Evolutionary conservation across 2,329 filamentous ascomycete genomes (phyloP).

Genomic region (Cercospora zeina): DNA sequence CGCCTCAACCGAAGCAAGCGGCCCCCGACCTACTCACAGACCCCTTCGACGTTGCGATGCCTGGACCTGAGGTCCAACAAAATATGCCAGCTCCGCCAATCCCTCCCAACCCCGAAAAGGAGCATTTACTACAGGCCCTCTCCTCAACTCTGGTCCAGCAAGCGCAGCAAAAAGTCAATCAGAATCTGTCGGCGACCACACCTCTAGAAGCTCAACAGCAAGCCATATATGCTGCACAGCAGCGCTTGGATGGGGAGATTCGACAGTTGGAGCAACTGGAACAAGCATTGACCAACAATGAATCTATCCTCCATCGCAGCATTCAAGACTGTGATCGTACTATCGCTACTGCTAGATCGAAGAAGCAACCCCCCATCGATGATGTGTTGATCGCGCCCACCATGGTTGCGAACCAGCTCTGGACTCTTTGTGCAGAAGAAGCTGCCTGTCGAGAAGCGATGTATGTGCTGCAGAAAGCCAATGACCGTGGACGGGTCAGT

Average conservation of each 20-base stretch:
- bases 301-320: constrained; percentile 72
- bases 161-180: constrained; percentile 66
- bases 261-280: constrained; percentile 70
- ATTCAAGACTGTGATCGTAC: constrained; percentile 76
- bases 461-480: constrained; percentile 73
- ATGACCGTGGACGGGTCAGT: constrained; percentile 70
- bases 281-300: constrained; percentile 71
- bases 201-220: constrained; percentile 76
- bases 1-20: constrained; percentile 39
- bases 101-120: constrained; percentile 93
- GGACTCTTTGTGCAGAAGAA: constrained; percentile 85
- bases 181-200: constrained; percentile 72
- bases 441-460: constrained; percentile 81
- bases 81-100: constrained; percentile 74
- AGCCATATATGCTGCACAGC: constrained; percentile 71
- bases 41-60: constrained; percentile 61
- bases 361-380: constrained; percentile 75
- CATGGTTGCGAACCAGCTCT: constrained; percentile 89
- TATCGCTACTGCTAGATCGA: constrained; percentile 69
- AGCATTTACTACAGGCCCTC: constrained; percentile 76
- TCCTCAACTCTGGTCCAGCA: constrained; percentile 68
- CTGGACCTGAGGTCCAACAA: constrained; percentile 47
- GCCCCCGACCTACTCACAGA: constrained; percentile 62
- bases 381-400: constrained; percentile 91
- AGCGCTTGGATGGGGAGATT: constrained; percentile 71